phyloP scores from a whole-genome alignment of 2,329 filamentous ascomycete genomes.

The Colletotrichum sp. region DNA sequence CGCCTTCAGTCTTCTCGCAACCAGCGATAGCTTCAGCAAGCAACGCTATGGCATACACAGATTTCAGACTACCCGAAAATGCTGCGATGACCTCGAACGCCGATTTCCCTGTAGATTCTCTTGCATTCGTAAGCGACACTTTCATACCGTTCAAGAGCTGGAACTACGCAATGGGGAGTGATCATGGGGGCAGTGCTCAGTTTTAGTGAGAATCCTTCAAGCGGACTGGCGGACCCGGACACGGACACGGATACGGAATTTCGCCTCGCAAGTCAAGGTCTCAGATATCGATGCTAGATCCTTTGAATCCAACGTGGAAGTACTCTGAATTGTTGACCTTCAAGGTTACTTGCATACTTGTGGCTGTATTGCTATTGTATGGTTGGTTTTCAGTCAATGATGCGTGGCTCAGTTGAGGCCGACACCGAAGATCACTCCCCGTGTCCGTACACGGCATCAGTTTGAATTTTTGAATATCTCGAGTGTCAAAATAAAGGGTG shows the following conservation, averaged over 20 bases:
- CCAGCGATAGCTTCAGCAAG: neutral
- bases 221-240: slow-evolving; percentile 12
- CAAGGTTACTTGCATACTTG: neutral
- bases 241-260: slow-evolving; percentile 21
- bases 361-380: neutral
- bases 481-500: neutral
- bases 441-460: neutral
- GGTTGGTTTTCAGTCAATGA: neutral
- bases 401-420: neutral
- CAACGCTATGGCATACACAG: neutral
- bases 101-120: neutral
- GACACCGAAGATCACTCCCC: neutral
- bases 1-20: neutral
- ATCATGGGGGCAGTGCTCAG: neutral
- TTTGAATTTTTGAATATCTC: neutral
- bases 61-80: neutral
- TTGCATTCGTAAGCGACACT: neutral
- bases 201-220: neutral
- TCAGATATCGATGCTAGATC: neutral
- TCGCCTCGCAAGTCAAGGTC: neutral
- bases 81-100: neutral
- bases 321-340: neutral
- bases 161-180: neutral
- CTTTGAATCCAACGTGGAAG: neutral
- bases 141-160: slow-evolving; percentile 15